Conservation (phyloP, 805 yeast species). For the Saccharomycopsis olivae region DNA sequence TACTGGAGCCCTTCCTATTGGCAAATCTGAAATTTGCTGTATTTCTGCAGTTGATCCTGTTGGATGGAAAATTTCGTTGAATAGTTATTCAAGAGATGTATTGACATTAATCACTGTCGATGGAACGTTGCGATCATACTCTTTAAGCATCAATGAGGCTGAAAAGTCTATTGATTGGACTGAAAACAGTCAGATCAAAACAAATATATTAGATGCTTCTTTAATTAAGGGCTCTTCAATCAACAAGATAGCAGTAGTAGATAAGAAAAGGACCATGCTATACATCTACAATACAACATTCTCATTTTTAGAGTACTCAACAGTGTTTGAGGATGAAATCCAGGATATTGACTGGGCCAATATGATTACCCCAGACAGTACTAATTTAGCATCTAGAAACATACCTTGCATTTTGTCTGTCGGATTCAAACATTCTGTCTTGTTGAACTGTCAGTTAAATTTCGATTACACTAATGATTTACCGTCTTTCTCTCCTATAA, state of each 20-base stretch:
- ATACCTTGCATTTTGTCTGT: constrained; percentile 69
- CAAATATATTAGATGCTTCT: constrained; percentile 43
- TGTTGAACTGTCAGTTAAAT: constrained; percentile 70
- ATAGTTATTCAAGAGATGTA: constrained; percentile 32
- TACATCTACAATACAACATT: constrained; percentile 74
- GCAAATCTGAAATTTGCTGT: constrained; percentile 26
- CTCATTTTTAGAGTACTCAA: constrained; percentile 55
- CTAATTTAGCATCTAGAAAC: constrained; percentile 28
- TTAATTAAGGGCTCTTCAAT: constrained; percentile 66
- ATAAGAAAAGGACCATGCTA: constrained; percentile 37
- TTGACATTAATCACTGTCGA: constrained; percentile 46
- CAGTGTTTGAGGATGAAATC: constrained; percentile 35
- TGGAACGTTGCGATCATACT: constrained; percentile 42
- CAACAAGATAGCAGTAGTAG: constrained; percentile 67
- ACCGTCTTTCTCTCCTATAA: constrained; percentile 70
- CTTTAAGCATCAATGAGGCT: constrained; percentile 25
- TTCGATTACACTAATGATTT: constrained; percentile 78
- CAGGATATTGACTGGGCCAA: constrained; percentile 85
- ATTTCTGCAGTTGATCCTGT: constrained; percentile 62
- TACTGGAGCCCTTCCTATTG: constrained; percentile 31
- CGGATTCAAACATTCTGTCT: constrained; percentile 56
- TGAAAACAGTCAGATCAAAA: constrained; percentile 36
- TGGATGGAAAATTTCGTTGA: constrained; percentile 33
- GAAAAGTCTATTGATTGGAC: constrained; percentile 38
- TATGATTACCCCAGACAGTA: constrained; percentile 5